Base-by-base conservation (phyloP, 2,329 filamentous ascomycete species). In the Colletotrichum liaoningense region DNA sequence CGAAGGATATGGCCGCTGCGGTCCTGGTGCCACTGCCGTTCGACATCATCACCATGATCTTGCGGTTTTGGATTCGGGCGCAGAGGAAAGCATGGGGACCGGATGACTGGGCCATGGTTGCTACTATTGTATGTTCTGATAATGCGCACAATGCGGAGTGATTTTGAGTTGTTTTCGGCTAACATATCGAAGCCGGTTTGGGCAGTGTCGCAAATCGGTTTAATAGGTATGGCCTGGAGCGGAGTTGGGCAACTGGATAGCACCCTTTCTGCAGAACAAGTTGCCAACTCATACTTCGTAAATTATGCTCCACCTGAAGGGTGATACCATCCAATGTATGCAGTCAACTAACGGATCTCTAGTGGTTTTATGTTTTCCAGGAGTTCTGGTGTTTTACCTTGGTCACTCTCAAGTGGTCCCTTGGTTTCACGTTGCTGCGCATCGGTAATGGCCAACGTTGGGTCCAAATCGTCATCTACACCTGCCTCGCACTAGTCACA, bases 311-410 rank as follows among this genome's bases (percentile, higher is more conserved):
- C 0, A 5, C 14, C 5, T 1, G 1, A 7, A 26, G 9, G 33
- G 8, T 5, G n/a, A 1, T 4, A 4, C 19, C 12, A 6, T 3
- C 3, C 30, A 12, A 49, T n/a, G 19, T 49, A 49, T 49, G 7
- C 0, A 42, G 38, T 46, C 6, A 6, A 26, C 54, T 72, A 14
- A 69, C 28, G 2, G 9, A 8, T 7, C 1, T n/a, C 1, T 12
- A 73, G 70, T 73, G 70, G 70, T 73, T 73, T 16, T 73, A 73
- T 38, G 60, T 73, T 0, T 73, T 73, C 19, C 70, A 73, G 30
- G 70, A 73, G 42, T 73, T 73, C 19, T 73, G 70, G 70, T 73
- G 70, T 14, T 73, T 73, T 30, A 73, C 70, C 19, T 60, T 73
- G 26, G 70, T 73, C 1, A 62, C 60, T 2, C 38, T 73, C 11